Evolutionary conservation across 768 basidiomycete genomes (phyloP).

Genomic region (Sistotremastrum niveocremeum): DNA sequence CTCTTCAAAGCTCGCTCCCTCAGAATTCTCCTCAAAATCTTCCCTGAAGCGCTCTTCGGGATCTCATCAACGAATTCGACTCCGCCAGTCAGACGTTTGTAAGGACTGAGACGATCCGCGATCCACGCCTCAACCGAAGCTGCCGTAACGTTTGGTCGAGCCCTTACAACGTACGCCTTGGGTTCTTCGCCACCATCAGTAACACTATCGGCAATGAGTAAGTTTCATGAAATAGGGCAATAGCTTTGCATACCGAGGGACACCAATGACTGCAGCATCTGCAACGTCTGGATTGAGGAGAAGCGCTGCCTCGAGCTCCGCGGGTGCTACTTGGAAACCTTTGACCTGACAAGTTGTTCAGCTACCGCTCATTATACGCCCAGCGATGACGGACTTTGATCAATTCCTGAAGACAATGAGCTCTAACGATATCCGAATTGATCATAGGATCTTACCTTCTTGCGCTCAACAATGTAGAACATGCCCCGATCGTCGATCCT

Average conservation of each 20-base stretch:
- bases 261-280: slow-evolving; percentile 72
- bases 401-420: slow-evolving; percentile 17
- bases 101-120: slow-evolving; percentile 16
- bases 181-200: slow-evolving; percentile 25
- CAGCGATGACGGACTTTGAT: slow-evolving; percentile 17
- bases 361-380: too few species aligned
- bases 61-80: slow-evolving; percentile 42
- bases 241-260: slow-evolving; percentile 51
- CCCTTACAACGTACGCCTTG: slow-evolving; percentile 21
- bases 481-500: slow-evolving; percentile 53
- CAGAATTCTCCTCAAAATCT: slow-evolving; percentile 72
- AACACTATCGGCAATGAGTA: background rate
- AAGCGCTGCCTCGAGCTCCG: slow-evolving; percentile 69
- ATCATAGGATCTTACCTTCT: slow-evolving; percentile 34
- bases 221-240: background rate
- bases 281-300: slow-evolving; percentile 62
- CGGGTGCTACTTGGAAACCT: slow-evolving; percentile 53
- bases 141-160: slow-evolving; percentile 36
- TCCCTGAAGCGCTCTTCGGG: slow-evolving; percentile 76
- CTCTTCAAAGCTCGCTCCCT: slow-evolving; percentile 45
- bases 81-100: slow-evolving; percentile 20
- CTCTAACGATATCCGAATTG: background rate
- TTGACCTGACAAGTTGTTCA: too few species aligned
- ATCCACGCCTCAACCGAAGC: slow-evolving; percentile 60
- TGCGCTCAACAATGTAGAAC: slow-evolving; percentile 61